Base-by-base conservation (phyloP, 305 asterid genomes). In the Rubia tinctorum region DNA sequence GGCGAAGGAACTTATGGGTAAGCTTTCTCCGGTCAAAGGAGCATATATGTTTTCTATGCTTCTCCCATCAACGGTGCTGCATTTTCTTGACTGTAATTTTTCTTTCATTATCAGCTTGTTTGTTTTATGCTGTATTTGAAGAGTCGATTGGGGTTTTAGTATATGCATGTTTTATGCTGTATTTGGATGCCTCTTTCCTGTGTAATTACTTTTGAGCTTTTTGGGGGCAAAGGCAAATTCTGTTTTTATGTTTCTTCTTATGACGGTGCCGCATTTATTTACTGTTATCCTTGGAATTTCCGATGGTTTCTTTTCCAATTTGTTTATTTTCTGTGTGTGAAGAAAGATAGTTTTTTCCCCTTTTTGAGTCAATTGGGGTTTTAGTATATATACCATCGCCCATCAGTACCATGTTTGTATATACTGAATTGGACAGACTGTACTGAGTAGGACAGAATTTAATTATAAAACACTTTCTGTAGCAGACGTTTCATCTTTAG, bases 1-100 rank as follows among this genome's bases (percentile, higher is more conserved):
- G 98, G 97, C n/a, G 98, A 93, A 88, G 98, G 98, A 71, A 93
- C 98, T 39, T 93, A 93, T 77, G 98, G 97, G 98, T 87, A 17
- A 84, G 80, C 23, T 39, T 66, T 56, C 43, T 40, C 20, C 0
- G 1, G 1, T 1, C 1, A 13, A 9, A 45, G 10, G 40, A 43
- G 7, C 13, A 20, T 30, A 30, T 30, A 30, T 30, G 34, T 30
- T 30, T 30, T 44, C 37, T 30, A 13, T 61, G 34, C 3, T 30
- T 30, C 34, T 30, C 3, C 34, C 34, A 30, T 30, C 34, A 30
- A 30, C 34, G 34, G 34, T 30, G 34, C 34, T 30, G 34, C 34
- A 30, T 30, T 30, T 30, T 30, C 34, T 30, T 30, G 34, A 30
- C 34, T 30, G 34, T 30, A 30, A 30, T 30, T 30, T 30, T 30